Evolutionary conservation across 108 stramenopile species (phyloP).

Genomic region (Skeletonema grethae): DNA sequence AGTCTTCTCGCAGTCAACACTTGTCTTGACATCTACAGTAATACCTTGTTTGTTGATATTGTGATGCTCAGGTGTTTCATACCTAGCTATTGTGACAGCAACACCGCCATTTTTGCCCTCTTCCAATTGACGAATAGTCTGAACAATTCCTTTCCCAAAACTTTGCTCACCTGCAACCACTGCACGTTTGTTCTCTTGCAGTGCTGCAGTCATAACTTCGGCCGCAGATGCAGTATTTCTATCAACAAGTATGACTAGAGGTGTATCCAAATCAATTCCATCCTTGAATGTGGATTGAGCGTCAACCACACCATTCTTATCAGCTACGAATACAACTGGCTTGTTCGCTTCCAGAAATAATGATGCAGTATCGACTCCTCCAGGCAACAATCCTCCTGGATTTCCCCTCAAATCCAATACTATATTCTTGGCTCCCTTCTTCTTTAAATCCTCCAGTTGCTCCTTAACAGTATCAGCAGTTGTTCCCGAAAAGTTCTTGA

Average conservation of each 20-base stretch:
- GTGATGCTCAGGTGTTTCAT: slow-evolving; percentile 86
- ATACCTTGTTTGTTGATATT: slow-evolving; percentile 90
- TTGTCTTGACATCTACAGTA: slow-evolving; percentile 56
- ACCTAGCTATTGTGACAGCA: slow-evolving; percentile 87
- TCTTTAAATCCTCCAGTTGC: slow-evolving; percentile 69
- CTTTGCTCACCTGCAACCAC: slow-evolving; percentile 76
- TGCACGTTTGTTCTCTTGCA: slow-evolving; percentile 86
- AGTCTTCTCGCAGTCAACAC: slow-evolving; percentile 76
- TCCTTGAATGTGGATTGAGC: slow-evolving; percentile 66
- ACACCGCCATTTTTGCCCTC: slow-evolving; percentile 78
- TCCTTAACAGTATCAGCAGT: slow-evolving; percentile 80
- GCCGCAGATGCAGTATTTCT: slow-evolving; percentile 87
- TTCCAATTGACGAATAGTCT: slow-evolving; percentile 77
- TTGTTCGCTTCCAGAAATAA: slow-evolving; percentile 87
- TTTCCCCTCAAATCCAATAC: slow-evolving; percentile 92
- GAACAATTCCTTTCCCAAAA: slow-evolving; percentile 93
- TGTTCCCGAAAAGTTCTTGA: slow-evolving; percentile 90
- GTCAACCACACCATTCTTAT: slow-evolving; percentile 78
- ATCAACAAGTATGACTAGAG: slow-evolving; percentile 80
- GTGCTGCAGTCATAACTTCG: slow-evolving; percentile 88
- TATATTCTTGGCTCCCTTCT: slow-evolving; percentile 75
- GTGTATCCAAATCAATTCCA: slow-evolving; percentile 72
- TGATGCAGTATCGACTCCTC: slow-evolving; percentile 93
- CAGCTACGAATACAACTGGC: slow-evolving; percentile 80
- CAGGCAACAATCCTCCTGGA: slow-evolving; percentile 93